phyloP scores from a whole-genome alignment of 1,284 basidiomycete genomes.

The Ganoderma lingzhi region DNA sequence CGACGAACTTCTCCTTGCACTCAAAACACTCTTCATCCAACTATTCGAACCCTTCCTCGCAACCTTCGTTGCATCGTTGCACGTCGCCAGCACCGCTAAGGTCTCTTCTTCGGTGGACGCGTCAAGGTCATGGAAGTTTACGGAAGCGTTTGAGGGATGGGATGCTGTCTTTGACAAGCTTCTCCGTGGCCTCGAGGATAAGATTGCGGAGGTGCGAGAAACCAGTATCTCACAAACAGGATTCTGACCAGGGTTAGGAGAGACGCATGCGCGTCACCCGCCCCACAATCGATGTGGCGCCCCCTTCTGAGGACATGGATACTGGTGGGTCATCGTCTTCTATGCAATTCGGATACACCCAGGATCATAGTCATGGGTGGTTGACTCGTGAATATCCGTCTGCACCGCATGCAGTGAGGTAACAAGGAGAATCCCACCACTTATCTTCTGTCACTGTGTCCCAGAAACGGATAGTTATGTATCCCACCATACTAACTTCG shows the following conservation, averaged over 20 bases:
- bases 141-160: constrained; percentile 82
- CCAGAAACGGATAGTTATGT: not conserved
- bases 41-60: constrained; percentile 85
- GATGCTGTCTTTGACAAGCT: constrained; percentile 83
- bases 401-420: not conserved
- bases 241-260: constrained; percentile 53
- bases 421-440: too few species aligned
- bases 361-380: not conserved
- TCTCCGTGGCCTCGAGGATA: constrained; percentile 78
- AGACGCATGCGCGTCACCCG: constrained; percentile 69
- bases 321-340: constrained; percentile 49
- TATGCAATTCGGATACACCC: too few species aligned
- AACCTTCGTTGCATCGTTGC: constrained; percentile 83
- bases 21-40: constrained; percentile 87
- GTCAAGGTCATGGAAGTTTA: constrained; percentile 69
- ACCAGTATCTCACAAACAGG: not conserved
- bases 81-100: constrained; percentile 61
- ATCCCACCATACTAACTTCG: not conserved
- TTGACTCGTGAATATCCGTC: not conserved
- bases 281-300: constrained; percentile 49
- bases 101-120: constrained; percentile 46
- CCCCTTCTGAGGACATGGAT: constrained; percentile 67
- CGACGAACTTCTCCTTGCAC: constrained; percentile 82
- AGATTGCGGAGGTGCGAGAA: constrained; percentile 67
- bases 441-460: not conserved